These are phyloP conservation scores for Sphaerulina vaccinii DNA, from an alignment of 2,329 filamentous ascomycete species.

Conservation along the genomic window DNA sequence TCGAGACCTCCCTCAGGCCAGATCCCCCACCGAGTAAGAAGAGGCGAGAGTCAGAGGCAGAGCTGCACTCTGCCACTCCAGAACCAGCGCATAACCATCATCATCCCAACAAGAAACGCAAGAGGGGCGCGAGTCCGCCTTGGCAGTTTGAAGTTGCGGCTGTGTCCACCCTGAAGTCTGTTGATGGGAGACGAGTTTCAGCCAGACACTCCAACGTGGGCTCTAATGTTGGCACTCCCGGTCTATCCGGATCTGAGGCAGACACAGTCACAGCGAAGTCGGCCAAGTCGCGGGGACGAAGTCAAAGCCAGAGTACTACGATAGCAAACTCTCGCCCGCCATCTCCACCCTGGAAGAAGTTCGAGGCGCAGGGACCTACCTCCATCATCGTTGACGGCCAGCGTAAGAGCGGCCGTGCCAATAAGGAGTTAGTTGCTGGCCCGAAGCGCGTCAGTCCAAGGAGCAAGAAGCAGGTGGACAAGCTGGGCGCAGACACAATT, in stretches of 20 bases:
- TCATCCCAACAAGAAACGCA: conserved; percentile 60
- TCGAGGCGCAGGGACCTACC: conserved; percentile 80
- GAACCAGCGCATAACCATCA: conserved; percentile 13
- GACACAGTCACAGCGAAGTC: neutral
- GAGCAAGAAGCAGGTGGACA: conserved; percentile 34
- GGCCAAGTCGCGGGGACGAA: conserved; percentile 8
- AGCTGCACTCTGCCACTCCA: conserved; percentile 19
- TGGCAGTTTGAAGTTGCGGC: conserved; percentile 35
- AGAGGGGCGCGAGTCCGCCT: conserved; percentile 40
- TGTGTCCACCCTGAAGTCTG: conserved; percentile 34
- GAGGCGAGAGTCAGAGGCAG: conserved; percentile 31
- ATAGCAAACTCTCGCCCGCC: conserved; percentile 47
- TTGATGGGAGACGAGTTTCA: conserved; percentile 36
- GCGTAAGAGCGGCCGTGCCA: conserved; percentile 61
- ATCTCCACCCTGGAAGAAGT: conserved; percentile 93
- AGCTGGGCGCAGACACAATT: conserved; percentile 22
- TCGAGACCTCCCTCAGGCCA: conserved; percentile 26
- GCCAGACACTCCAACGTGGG: conserved; percentile 31
- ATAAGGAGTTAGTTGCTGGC: conserved; percentile 34
- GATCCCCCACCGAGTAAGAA: conserved; percentile 32
- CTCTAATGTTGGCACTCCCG: conserved; percentile 28
- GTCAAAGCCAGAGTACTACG: conserved; percentile 25
- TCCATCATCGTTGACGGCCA: conserved; percentile 68
- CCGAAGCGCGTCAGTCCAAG: conserved; percentile 35
- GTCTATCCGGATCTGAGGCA: conserved; percentile 28